phyloP scores from a whole-genome alignment of 2,329 filamentous ascomycete species.

The Fusarium gaditjirri region DNA sequence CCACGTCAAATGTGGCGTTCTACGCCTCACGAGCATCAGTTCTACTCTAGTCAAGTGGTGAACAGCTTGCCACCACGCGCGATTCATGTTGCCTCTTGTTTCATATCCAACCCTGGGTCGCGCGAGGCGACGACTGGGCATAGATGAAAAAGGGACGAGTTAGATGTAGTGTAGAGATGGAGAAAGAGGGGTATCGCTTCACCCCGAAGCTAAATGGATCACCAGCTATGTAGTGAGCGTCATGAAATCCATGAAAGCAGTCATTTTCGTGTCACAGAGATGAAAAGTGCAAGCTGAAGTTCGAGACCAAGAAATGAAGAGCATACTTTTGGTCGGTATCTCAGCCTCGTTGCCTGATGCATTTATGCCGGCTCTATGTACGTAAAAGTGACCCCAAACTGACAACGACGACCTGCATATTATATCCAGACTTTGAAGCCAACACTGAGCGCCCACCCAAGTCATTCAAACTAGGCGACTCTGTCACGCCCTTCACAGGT shows the following conservation, averaged over 20 bases:
- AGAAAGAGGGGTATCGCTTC: not conserved
- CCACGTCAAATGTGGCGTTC: not conserved
- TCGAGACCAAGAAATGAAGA: constrained; percentile 23
- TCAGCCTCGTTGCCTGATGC: constrained; percentile 1
- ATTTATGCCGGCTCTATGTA: constrained; percentile 40
- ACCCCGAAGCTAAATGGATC: not conserved
- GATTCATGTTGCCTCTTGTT: not conserved
- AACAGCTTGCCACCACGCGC: not conserved
- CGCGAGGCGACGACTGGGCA: not conserved
- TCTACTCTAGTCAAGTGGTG: not conserved
- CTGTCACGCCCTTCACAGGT: not conserved
- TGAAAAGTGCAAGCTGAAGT: constrained; percentile 21
- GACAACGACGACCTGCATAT: constrained; percentile 35
- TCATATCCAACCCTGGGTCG: not conserved
- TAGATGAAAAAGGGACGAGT: not conserved
- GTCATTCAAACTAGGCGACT: constrained; percentile 2
- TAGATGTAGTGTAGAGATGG: not conserved
- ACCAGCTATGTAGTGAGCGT: not conserved
- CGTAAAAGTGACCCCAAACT: constrained; percentile 29
- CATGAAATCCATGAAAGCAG: not conserved
- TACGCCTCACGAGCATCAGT: not conserved
- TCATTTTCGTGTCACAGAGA: constrained; percentile 3
- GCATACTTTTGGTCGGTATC: constrained; percentile 33
- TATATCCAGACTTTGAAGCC: constrained; percentile 38
- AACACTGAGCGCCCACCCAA: constrained; percentile 11